phyloP scores from a whole-genome alignment of 257 asterid genomes.

The Fraxinus pennsylvanica region DNA sequence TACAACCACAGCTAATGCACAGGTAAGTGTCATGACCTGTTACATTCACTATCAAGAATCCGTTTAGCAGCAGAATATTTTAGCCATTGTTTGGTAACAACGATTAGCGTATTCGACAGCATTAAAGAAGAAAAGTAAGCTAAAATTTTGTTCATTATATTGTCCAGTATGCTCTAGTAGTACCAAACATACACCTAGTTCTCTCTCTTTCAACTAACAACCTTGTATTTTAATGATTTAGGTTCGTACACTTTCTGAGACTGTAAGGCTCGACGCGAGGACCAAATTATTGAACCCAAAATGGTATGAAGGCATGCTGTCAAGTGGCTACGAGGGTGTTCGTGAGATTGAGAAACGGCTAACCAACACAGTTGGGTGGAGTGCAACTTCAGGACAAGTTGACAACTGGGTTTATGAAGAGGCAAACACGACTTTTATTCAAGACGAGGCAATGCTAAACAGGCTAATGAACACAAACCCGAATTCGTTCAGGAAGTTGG shows the following conservation, averaged over 20 bases:
- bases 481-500: constrained; percentile 83
- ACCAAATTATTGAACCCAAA: constrained; percentile 91
- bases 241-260: constrained; percentile 96
- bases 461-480: constrained; percentile 86
- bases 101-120: neutral
- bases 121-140: neutral
- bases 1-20: constrained; percentile 98
- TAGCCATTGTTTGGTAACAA: neutral
- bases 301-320: constrained; percentile 98
- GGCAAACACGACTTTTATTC: constrained; percentile 83
- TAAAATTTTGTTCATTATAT: neutral
- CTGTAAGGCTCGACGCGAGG: constrained; percentile 92
- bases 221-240: constrained; percentile 23
- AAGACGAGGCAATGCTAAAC: constrained; percentile 90
- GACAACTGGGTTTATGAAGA: constrained; percentile 98
- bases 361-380: constrained; percentile 96
- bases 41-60: neutral
- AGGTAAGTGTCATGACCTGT: constrained; percentile 44
- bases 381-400: constrained; percentile 97
- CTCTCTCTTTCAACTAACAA: neutral
- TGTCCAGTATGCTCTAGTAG: neutral
- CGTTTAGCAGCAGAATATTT: neutral
- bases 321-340: constrained; percentile 93
- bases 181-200: neutral
- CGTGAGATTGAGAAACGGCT: constrained; percentile 90